Conservation (phyloP, 2,329 filamentous ascomycete species). For the Colletotrichum viniferum region DNA sequence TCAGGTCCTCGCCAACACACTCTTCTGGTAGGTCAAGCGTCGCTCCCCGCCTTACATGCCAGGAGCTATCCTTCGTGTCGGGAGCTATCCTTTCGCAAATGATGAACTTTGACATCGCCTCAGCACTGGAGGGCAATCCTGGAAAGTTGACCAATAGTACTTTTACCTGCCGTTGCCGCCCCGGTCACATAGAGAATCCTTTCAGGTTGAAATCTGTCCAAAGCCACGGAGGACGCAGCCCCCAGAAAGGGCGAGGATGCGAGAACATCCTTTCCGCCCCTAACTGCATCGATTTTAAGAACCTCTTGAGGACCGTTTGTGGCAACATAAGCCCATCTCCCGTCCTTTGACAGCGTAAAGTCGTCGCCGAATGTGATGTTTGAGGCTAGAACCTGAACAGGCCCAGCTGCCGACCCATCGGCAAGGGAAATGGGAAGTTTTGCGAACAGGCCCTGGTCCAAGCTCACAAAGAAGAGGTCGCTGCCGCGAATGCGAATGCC, state of each 20-base stretch:
- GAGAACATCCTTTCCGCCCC: not conserved
- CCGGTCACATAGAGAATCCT: not conserved
- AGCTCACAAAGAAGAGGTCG: conserved; percentile 1
- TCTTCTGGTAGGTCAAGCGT: not conserved
- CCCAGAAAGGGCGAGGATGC: not conserved
- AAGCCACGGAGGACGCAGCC: not conserved
- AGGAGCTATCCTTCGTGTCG: not conserved
- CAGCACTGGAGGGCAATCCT: not conserved
- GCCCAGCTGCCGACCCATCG: not conserved
- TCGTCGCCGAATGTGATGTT: conserved; percentile 3
- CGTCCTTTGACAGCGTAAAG: conserved; percentile 1
- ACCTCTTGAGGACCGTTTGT: conserved; percentile 2
- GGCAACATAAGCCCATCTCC: not conserved
- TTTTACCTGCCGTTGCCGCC: not conserved
- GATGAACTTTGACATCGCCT: not conserved
- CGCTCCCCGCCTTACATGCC: not conserved
- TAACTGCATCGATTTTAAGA: not conserved
- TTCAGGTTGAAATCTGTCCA: not conserved
- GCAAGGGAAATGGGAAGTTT: not conserved
- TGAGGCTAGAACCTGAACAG: not conserved
- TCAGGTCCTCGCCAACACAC: not conserved
- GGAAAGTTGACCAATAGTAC: not conserved
- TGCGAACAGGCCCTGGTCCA: not conserved
- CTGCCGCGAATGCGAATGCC: not conserved
- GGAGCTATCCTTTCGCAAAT: not conserved